phyloP scores from a whole-genome alignment of 2,329 filamentous ascomycete species.

The Furcasterigmium sp. region DNA sequence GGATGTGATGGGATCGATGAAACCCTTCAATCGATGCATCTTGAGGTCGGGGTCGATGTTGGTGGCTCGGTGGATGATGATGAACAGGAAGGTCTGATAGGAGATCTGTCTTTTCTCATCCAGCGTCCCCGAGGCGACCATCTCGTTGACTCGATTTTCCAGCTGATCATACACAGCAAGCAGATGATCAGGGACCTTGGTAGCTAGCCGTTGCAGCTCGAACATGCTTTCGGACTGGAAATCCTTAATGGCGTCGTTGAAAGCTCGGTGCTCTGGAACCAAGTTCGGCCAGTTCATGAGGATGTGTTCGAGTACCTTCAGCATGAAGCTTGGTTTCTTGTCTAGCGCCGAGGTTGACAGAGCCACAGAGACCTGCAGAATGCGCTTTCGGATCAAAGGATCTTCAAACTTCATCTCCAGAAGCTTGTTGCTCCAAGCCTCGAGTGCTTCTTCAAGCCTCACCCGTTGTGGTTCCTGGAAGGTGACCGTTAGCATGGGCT shows the following conservation, averaged over 20 bases:
- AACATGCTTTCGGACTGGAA: constrained; percentile 79
- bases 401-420: constrained; percentile 72
- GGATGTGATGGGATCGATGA: constrained; percentile 75
- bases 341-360: constrained; percentile 78
- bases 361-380: constrained; percentile 76
- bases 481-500: constrained; percentile 1
- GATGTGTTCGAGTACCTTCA: constrained; percentile 87
- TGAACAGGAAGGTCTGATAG: constrained; percentile 86
- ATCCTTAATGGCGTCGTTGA: constrained; percentile 85
- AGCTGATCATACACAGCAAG: constrained; percentile 84
- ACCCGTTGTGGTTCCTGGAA: constrained; percentile 45
- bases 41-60: constrained; percentile 68
- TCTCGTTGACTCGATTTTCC: constrained; percentile 74
- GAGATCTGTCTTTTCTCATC: constrained; percentile 83
- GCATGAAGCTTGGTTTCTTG: constrained; percentile 72
- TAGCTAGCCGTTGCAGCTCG: constrained; percentile 82
- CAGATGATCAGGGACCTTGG: constrained; percentile 87
- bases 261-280: constrained; percentile 64
- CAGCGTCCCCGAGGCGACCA: constrained; percentile 64
- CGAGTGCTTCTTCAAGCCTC: constrained; percentile 57
- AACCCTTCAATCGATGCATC: constrained; percentile 65
- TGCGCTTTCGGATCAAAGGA: constrained; percentile 75
- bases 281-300: constrained; percentile 75
- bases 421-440: constrained; percentile 69
- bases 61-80: constrained; percentile 83